Conservation (phyloP, 768 basidiomycete species). For the Sarcodon sp. region DNA sequence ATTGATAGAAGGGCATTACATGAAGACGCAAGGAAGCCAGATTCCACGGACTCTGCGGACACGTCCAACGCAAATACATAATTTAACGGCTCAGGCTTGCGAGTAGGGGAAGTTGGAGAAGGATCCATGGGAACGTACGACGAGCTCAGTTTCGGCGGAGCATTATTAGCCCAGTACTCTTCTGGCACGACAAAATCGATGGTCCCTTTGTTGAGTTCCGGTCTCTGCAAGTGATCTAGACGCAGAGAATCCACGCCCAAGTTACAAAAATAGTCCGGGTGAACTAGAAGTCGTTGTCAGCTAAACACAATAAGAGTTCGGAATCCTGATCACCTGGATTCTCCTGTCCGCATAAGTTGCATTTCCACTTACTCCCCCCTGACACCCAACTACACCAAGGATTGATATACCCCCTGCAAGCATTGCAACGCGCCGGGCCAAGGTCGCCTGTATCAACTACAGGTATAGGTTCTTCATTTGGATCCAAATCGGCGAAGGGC, state of each 20-base stretch:
- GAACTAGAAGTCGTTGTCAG: conserved; percentile 33
- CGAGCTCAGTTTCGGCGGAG: conserved; percentile 36
- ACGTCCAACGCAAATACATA: conserved; percentile 87
- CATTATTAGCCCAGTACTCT: conserved; percentile 78
- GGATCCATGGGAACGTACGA: conserved; percentile 43
- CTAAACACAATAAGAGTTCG: conserved; percentile 2
- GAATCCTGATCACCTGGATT: conserved; percentile 57
- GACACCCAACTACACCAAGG: conserved; percentile 83
- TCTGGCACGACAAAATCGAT: conserved; percentile 73
- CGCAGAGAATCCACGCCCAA: conserved; percentile 68
- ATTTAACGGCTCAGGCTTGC: conserved; percentile 52
- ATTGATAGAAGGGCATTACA: conserved; percentile 49
- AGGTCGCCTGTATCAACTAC: conserved; percentile 54
- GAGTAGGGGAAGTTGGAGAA: conserved; percentile 24
- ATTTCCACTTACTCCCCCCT: conserved; percentile 80
- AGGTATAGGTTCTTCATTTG: conserved; percentile 70
- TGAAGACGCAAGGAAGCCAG: conserved; percentile 57
- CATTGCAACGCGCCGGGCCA: conserved; percentile 76
- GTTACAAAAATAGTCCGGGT: conserved; percentile 72
- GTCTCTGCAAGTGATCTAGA: conserved; percentile 68
- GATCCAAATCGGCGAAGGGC: conserved; percentile 77
- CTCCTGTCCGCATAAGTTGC: conserved; percentile 79
- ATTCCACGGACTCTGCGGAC: conserved; percentile 47
- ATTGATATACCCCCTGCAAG: conserved; percentile 86
- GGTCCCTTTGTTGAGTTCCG: conserved; percentile 84